These are phyloP conservation scores for Daucus carota DNA, from an alignment of 129 eudicot species.

Conservation along the genomic window DH1_v3.0 NC_030386.2:27238001-27238500, in stretches of 20 bases:
- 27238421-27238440: slow-evolving; percentile 49
- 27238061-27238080: not conserved
- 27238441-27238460: not conserved
- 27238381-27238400: slow-evolving; percentile 9
- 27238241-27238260: too few relatives aligned
- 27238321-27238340: slow-evolving; percentile 43
- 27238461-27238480: not conserved
- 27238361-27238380: slow-evolving; percentile 27
- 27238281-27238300: not conserved
- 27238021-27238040: not conserved
- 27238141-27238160: not conserved
- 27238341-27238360: slow-evolving; percentile 57
- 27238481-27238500: too few relatives aligned
- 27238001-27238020: not conserved
- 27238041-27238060: not conserved
- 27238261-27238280: not conserved
- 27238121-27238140: not conserved
- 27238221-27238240: not conserved
- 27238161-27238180: not conserved
- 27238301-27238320: slow-evolving; percentile 20
- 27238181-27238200: not conserved
- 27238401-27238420: slow-evolving; percentile 41
- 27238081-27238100: not conserved
- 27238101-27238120: not conserved
- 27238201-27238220: not conserved